phyloP scores from a whole-genome alignment of 2,329 filamentous ascomycete genomes.

The Daldinia sp. region DNA sequence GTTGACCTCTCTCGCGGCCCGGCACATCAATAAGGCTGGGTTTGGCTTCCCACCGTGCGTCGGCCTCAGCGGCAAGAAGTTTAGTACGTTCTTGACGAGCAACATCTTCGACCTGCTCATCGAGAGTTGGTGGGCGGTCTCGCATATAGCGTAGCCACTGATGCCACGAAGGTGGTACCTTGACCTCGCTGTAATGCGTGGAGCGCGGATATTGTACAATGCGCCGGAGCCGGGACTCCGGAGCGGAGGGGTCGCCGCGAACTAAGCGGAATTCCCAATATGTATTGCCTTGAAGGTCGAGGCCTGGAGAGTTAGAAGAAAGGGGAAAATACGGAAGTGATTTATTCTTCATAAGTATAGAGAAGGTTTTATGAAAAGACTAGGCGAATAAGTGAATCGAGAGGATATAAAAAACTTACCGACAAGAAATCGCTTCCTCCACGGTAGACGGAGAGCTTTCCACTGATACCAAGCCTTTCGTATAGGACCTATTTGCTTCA shows the following conservation, averaged over 20 bases:
- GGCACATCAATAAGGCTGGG: conserved; percentile 55
- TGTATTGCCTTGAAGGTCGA: conserved; percentile 74
- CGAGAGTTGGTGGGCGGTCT: conserved; percentile 64
- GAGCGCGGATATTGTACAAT: conserved; percentile 70
- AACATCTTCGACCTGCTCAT: conserved; percentile 68
- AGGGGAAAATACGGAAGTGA: conserved; percentile 2
- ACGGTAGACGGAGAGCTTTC: conserved; percentile 72
- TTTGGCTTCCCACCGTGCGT: conserved; percentile 73
- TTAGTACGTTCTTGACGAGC: conserved; percentile 65
- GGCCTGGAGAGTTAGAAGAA: conserved; percentile 57
- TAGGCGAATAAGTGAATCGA: not conserved
- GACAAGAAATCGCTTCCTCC: conserved; percentile 72
- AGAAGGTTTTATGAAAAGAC: not conserved
- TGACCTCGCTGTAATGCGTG: conserved; percentile 66
- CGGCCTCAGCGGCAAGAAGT: conserved; percentile 69
- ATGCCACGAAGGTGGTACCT: conserved; percentile 73
- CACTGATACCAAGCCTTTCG: conserved; percentile 68
- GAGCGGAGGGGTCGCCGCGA: conserved; percentile 51
- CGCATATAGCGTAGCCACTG: conserved; percentile 76
- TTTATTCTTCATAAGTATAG: not conserved
- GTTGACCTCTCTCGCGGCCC: conserved; percentile 44
- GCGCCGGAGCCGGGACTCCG: conserved; percentile 65
- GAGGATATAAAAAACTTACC: conserved; percentile 57
- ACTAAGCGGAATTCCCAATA: conserved; percentile 75
- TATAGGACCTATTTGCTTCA: conserved; percentile 55